These are phyloP conservation scores for Rhodosporidiobolus odoratus DNA, from an alignment of 768 basidiomycete species.

Conservation along the genomic window DNA sequence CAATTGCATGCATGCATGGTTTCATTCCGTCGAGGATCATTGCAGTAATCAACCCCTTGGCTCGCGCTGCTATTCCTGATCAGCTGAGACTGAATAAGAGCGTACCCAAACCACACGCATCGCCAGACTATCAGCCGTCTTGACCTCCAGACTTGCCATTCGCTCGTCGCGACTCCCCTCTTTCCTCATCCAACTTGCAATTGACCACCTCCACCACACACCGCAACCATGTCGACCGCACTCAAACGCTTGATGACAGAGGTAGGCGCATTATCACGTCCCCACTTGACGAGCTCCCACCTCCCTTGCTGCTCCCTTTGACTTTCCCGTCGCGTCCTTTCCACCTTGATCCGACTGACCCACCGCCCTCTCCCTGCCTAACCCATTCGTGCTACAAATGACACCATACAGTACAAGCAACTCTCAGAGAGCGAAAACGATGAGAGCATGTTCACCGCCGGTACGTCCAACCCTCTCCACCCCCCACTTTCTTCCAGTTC, in stretches of 20 bases:
- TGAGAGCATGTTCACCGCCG: conserved; percentile 95
- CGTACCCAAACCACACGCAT: too few relatives aligned
- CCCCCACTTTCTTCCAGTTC: not conserved
- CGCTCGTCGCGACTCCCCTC: too few relatives aligned
- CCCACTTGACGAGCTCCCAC: not conserved
- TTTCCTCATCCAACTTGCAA: not conserved
- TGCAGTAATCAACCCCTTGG: too few relatives aligned
- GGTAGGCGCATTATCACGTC: conserved; percentile 15
- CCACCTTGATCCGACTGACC: not conserved
- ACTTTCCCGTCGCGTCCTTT: not conserved
- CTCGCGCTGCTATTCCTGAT: too few relatives aligned
- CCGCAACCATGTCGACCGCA: conserved; percentile 55
- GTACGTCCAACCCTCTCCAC: conserved; percentile 48
- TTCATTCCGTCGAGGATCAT: too few relatives aligned
- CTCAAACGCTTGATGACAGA: conserved; percentile 85
- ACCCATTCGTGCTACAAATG: not conserved
- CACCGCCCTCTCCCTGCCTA: not conserved
- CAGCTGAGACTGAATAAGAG: too few relatives aligned
- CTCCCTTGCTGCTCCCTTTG: not conserved
- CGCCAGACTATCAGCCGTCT: too few relatives aligned
- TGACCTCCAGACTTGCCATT: too few relatives aligned
- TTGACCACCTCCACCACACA: not conserved
- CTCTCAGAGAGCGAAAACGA: conserved; percentile 42
- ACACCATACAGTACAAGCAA: conserved; percentile 48
- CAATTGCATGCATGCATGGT: too few relatives aligned